phyloP scores from a whole-genome alignment of 2,329 filamentous ascomycete genomes.

The Colletotrichum magnum region DNA sequence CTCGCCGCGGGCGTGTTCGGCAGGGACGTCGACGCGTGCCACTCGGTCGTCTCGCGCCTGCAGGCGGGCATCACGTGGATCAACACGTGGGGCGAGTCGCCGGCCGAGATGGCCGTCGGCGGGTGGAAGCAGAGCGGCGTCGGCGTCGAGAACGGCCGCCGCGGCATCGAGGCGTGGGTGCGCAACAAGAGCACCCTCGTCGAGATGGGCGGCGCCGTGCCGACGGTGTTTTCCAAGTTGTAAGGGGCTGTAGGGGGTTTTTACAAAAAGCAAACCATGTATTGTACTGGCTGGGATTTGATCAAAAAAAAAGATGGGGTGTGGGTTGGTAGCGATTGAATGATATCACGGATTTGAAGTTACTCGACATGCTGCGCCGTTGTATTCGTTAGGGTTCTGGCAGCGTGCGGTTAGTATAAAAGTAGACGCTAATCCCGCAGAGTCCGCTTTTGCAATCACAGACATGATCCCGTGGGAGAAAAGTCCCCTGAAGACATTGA shows the following conservation, averaged over 20 bases:
- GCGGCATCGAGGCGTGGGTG: conserved; percentile 85
- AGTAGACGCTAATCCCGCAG: no score
- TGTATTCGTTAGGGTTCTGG: no score
- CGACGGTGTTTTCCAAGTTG: conserved; percentile 81
- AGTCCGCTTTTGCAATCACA: no score
- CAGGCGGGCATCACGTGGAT: conserved; percentile 93
- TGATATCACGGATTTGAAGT: conserved; percentile 22
- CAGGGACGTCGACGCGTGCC: conserved; percentile 79
- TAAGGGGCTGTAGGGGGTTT: conserved; percentile 50
- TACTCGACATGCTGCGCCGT: neutral
- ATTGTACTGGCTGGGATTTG: neutral
- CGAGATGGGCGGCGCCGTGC: conserved; percentile 80
- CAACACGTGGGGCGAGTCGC: conserved; percentile 93
- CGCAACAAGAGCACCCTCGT: conserved; percentile 90
- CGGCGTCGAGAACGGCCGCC: conserved; percentile 87
- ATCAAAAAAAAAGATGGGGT: neutral
- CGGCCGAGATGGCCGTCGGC: conserved; percentile 92
- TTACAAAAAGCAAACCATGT: conserved; percentile 5
- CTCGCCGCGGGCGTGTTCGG: conserved; percentile 90
- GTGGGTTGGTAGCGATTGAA: conserved; percentile 27
- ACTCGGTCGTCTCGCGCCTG: conserved; percentile 78
- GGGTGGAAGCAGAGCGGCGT: conserved; percentile 94
- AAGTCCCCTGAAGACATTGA: no score
- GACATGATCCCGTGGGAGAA: no score
- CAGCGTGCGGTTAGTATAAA: no score